Evolutionary conservation across 352 stramenopile species (phyloP).

Genomic region (Phytopythium oedochilum): DNA sequence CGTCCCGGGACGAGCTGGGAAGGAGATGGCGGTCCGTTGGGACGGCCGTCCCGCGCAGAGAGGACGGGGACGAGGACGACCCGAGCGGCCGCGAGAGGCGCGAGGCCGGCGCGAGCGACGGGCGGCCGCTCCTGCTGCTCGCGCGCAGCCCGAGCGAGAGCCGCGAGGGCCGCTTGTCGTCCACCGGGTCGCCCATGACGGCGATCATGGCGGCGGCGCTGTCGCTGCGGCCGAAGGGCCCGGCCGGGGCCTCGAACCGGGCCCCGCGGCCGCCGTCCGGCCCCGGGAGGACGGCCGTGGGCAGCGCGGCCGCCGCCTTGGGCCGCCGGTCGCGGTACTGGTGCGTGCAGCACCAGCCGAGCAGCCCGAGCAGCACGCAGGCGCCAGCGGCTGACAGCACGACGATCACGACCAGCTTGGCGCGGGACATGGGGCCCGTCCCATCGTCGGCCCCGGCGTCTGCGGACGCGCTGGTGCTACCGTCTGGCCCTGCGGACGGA

Average conservation of each 20-base stretch:
- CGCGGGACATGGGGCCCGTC: background rate
- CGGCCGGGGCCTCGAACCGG: background rate
- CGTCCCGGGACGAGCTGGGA: no score
- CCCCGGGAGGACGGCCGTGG: background rate
- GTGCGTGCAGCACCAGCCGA: constrained; percentile 18
- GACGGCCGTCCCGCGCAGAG: background rate
- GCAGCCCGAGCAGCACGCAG: constrained; percentile 17
- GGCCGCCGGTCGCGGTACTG: constrained; percentile 6
- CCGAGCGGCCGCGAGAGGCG: background rate
- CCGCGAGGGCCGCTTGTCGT: background rate
- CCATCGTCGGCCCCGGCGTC: no score
- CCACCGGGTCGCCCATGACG: constrained; percentile 1
- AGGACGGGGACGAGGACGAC: background rate
- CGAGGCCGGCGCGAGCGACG: background rate
- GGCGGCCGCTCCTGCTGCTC: no score
- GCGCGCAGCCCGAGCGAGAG: no score
- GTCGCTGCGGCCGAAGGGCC: background rate
- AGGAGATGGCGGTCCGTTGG: no score
- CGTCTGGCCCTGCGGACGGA: no score
- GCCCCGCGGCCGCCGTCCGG: background rate
- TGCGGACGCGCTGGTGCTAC: no score
- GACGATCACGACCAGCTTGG: constrained; percentile 15
- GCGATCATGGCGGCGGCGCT: constrained; percentile 1
- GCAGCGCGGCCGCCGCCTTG: constrained; percentile 6
- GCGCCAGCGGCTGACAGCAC: constrained; percentile 16